A percentile compares a stretch with the other conserved stretches of the same genome.
phyloP scores from a whole-genome alignment of 805 yeast genomes.

The Ogataea nonfermentans region DNA sequence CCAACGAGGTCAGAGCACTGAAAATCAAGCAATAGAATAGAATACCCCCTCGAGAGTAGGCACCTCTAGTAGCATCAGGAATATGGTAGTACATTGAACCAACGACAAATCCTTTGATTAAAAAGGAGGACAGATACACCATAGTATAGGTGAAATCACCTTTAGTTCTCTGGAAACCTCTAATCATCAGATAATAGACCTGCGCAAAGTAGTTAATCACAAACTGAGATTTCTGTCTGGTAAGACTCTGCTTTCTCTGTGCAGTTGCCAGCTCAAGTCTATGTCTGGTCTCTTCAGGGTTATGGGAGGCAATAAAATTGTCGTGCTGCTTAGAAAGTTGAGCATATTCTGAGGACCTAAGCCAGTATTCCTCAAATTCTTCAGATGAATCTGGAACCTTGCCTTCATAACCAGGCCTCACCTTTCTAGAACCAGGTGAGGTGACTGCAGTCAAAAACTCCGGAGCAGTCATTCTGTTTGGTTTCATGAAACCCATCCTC shows the following conservation, averaged over 20 bases:
- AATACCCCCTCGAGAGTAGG: conserved; percentile 62
- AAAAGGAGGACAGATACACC: conserved; percentile 46
- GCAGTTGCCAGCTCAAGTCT: conserved; percentile 31
- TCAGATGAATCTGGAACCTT: conserved; percentile 55
- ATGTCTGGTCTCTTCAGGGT: conserved; percentile 35
- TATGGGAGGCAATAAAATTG: conserved; percentile 33
- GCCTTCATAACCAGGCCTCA: conserved; percentile 46
- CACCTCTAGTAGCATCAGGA: conserved; percentile 48
- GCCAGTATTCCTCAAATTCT: conserved; percentile 63
- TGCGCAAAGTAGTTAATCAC: conserved; percentile 47
- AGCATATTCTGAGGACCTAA: conserved; percentile 51
- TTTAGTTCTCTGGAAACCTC: conserved; percentile 52
- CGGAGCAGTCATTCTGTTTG: conserved; percentile 63
- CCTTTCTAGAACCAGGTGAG: conserved; percentile 60
- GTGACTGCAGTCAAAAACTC: conserved; percentile 68
- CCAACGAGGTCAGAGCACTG: conserved; percentile 58
- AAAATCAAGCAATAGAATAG: conserved; percentile 59
- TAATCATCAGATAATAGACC: conserved; percentile 46
- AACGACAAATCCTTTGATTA: conserved; percentile 55
- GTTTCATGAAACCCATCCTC: conserved; percentile 61
- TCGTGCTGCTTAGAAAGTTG: conserved; percentile 34
- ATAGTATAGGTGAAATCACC: conserved; percentile 59
- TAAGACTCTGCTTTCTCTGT: conserved; percentile 38
- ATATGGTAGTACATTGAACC: conserved; percentile 60
- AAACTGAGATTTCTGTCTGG: conserved; percentile 38